Percentiles rank a stretch among this genome's conserved stretches.
Conservation (phyloP, 2,329 filamentous ascomycete species). For the Aotearoamyces nothofagi region DNA sequence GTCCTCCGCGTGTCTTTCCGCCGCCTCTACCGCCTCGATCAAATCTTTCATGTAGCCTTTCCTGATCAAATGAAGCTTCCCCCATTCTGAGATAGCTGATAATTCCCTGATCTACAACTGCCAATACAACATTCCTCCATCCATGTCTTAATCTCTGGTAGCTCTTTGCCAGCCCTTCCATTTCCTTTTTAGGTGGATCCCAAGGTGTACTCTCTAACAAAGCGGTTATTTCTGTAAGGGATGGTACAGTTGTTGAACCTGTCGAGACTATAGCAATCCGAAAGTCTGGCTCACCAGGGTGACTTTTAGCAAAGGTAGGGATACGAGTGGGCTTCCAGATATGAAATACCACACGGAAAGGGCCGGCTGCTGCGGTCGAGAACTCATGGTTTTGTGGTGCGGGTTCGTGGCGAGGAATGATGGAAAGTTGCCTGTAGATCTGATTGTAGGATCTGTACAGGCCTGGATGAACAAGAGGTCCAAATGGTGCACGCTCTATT, state of each 20-base stretch:
- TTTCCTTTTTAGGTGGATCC: constrained; percentile 33
- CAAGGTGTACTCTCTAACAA: constrained; percentile 63
- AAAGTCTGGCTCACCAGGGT: constrained; percentile 67
- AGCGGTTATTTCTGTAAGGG: constrained; percentile 51
- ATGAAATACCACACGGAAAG: constrained; percentile 64
- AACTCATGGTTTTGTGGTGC: constrained; percentile 12
- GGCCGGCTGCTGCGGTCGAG: constrained; percentile 17
- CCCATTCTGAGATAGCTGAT: constrained; percentile 74
- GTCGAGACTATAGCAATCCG: constrained; percentile 71
- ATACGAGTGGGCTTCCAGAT: constrained; percentile 58
- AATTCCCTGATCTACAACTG: constrained; percentile 78
- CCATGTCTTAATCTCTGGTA: constrained; percentile 76
- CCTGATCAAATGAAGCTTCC: constrained; percentile 66
- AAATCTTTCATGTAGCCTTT: constrained; percentile 52
- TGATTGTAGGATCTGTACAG: constrained; percentile 50
- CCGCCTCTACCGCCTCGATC: constrained; percentile 25
- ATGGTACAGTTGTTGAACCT: constrained; percentile 54
- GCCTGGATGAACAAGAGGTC: constrained; percentile 46
- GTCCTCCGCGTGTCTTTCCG: constrained; percentile 12
- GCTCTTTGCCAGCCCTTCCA: constrained; percentile 32
- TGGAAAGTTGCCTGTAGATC: constrained; percentile 61
- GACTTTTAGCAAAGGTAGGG: constrained; percentile 61
- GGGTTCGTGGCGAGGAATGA: constrained; percentile 62
- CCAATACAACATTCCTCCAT: constrained; percentile 68
- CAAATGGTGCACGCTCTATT: constrained; percentile 19